A percentile compares a stretch with the other conserved stretches of the same genome.
Conservation (phyloP, 176 grass and related monocot genomes). For the Tuctoria greenei region DNA sequence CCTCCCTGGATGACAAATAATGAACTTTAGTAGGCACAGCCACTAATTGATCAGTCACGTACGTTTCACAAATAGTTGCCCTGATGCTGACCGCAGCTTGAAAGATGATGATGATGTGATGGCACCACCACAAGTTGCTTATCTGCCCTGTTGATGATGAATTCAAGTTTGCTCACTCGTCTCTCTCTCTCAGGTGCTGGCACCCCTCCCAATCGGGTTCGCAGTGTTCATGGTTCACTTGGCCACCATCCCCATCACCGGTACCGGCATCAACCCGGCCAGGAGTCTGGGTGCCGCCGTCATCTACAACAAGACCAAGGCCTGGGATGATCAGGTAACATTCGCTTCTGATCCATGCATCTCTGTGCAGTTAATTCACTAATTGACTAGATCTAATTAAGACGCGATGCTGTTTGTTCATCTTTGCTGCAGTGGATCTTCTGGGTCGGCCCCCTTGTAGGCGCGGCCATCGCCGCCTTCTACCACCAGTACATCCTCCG, state of each 20-base stretch:
- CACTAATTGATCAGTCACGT: constrained; percentile 8
- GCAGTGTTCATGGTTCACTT: constrained; percentile 92
- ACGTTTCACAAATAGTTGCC: neutral
- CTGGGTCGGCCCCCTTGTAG: constrained; percentile 53
- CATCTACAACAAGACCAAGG: constrained; percentile 63
- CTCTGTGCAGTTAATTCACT: too few relatives aligned
- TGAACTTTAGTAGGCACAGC: neutral
- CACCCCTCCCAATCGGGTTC: constrained; percentile 84
- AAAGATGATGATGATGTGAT: neutral
- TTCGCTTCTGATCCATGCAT: fast-evolving
- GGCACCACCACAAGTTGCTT: neutral
- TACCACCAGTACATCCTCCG: constrained; percentile 76
- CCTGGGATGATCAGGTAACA: constrained; percentile 78
- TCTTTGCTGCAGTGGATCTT: constrained; percentile 57
- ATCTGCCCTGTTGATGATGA: neutral
- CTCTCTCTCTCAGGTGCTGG: constrained; percentile 44
- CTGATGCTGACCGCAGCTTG: neutral
- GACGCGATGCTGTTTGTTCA: too few relatives aligned
- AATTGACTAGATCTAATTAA: neutral
- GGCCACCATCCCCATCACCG: constrained; percentile 89
- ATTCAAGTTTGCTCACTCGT: neutral
- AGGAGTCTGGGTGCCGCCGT: constrained; percentile 74
- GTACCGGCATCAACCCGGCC: constrained; percentile 90
- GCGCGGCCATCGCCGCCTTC: constrained; percentile 47
- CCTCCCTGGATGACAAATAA: neutral